Evolutionary conservation across 495 filamentous ascomycete genomes (phyloP).

Genomic region (Xanthoparmelia taractica): DNA sequence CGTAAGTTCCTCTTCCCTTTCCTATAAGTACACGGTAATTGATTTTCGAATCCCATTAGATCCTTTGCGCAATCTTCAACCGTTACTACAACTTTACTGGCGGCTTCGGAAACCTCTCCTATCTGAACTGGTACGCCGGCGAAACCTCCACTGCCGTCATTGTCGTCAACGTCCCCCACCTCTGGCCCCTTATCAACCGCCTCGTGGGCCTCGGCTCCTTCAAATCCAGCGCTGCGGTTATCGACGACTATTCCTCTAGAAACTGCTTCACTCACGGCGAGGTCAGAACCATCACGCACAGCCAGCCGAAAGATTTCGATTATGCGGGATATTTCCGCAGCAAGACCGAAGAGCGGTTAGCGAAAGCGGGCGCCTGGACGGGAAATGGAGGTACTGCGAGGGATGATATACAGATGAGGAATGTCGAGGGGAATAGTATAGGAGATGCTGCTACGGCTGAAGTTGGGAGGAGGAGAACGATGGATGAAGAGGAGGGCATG

Average conservation of each 20-base stretch:
- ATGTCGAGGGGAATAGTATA: too few species aligned
- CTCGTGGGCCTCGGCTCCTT: conserved; percentile 44
- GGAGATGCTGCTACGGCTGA: too few species aligned
- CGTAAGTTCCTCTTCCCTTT: background rate
- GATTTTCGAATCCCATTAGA: too few species aligned
- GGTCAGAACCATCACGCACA: conserved; percentile 5
- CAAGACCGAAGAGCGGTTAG: conserved; percentile 23
- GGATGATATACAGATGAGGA: background rate
- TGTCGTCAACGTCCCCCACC: conserved; percentile 55
- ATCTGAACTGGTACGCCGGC: conserved; percentile 61
- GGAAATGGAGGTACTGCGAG: background rate
- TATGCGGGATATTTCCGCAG: conserved; percentile 19
- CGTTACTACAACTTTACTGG: conserved; percentile 57
- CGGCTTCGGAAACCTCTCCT: conserved; percentile 44
- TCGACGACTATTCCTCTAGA: background rate
- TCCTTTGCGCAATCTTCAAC: conserved; percentile 53
- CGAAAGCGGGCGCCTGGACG: conserved; percentile 12
- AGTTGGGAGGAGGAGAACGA: background rate
- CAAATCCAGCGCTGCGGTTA: conserved; percentile 24
- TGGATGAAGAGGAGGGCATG: background rate
- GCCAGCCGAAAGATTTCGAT: conserved; percentile 2
- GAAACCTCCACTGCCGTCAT: conserved; percentile 56
- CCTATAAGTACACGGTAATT: too few species aligned
- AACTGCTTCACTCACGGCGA: conserved; percentile 4
- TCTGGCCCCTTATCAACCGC: conserved; percentile 51